phyloP scores from a whole-genome alignment of 2,329 filamentous ascomycete species.

The Tolypocladium tundrense region DNA sequence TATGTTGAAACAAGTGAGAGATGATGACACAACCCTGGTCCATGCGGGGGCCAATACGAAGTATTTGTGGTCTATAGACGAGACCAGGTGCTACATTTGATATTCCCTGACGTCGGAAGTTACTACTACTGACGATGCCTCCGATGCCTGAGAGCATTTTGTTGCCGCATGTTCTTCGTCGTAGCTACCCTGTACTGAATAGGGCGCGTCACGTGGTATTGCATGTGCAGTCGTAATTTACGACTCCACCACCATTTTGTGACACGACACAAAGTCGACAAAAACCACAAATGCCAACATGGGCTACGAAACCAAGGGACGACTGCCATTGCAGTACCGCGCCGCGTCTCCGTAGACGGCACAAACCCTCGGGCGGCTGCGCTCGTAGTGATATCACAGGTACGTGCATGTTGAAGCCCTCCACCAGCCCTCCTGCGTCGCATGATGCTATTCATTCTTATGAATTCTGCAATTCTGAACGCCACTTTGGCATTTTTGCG shows the following conservation, averaged over 20 bases:
- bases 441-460: slow-evolving; percentile 27
- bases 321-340: neutral
- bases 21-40: neutral
- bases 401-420: neutral
- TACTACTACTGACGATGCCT: neutral
- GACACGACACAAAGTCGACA: neutral
- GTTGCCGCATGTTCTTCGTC: neutral
- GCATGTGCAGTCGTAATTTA: neutral
- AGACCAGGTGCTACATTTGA: no score
- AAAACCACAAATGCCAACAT: neutral
- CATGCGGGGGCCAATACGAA: neutral
- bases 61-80: neutral
- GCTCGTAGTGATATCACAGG: neutral
- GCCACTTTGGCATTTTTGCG: slow-evolving; percentile 16
- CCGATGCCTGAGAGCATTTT: neutral
- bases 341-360: neutral
- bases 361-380: neutral
- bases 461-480: slow-evolving; percentile 43
- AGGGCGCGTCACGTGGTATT: neutral
- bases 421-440: neutral
- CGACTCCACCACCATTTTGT: neutral
- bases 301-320: neutral
- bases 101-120: neutral
- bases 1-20: neutral
- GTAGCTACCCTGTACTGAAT: neutral